These are phyloP conservation scores for Phytopythium chamaehyphon DNA, from an alignment of 352 stramenopile species.

Conservation along the genomic window DNA sequence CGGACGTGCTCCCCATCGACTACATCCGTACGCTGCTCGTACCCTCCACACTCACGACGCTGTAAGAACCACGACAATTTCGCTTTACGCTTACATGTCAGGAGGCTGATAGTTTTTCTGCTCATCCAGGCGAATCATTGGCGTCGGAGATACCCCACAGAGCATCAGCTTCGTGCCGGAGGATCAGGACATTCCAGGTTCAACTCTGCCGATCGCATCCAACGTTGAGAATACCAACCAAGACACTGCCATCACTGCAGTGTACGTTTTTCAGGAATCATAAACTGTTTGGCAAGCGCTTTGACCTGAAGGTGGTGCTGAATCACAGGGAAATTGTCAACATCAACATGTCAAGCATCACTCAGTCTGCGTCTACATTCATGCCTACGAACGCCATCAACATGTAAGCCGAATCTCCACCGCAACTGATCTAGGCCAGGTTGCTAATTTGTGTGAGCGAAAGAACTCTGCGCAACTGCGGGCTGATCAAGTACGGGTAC, in stretches of 20 bases:
- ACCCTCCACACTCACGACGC: conserved; percentile 16
- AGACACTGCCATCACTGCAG: conserved; percentile 15
- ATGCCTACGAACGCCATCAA: conserved; percentile 20
- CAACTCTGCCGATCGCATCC: conserved; percentile 17
- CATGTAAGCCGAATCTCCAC: conserved; percentile 10
- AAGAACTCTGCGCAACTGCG: conserved; percentile 44
- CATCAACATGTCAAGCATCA: conserved; percentile 29
- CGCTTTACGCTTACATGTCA: too few species aligned
- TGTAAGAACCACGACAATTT: conserved; percentile 20
- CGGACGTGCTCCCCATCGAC: conserved; percentile 20
- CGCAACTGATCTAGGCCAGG: not conserved
- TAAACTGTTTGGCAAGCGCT: not conserved
- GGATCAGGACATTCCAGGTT: conserved; percentile 19
- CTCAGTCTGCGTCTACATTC: conserved; percentile 19
- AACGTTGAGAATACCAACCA: conserved; percentile 4
- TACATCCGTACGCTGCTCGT: conserved; percentile 23
- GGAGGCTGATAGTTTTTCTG: not conserved
- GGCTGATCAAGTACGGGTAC: conserved; percentile 26
- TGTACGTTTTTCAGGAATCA: too few species aligned
- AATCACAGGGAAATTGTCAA: conserved; percentile 24
- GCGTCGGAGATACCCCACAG: conserved; percentile 14
- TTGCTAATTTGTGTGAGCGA: not conserved
- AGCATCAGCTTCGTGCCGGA: conserved; percentile 21
- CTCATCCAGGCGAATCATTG: conserved; percentile 19
- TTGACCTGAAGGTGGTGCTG: not conserved